Conservation (phyloP, 2,329 filamentous ascomycete species). For the Clonostachys solani region DNA sequence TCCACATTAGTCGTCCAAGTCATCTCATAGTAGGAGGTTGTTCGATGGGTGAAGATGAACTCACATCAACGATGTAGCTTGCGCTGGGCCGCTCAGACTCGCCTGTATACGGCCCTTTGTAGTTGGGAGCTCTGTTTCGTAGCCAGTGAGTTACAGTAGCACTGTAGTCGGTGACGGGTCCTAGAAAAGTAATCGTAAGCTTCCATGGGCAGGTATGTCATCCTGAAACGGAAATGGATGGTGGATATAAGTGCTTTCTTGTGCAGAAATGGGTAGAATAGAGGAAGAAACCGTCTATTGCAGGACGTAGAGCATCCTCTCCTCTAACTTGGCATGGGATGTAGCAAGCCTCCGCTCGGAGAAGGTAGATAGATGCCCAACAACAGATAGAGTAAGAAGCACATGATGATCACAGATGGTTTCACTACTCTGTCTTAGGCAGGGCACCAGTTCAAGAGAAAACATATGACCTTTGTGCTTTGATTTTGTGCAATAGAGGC, state of each 20-base stretch:
- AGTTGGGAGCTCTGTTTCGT: slow-evolving; percentile 66
- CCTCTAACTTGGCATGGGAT: no score
- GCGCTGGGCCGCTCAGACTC: slow-evolving; percentile 81
- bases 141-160: slow-evolving; percentile 90
- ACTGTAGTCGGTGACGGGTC: slow-evolving; percentile 89
- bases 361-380: no score
- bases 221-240: no score
- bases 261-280: no score
- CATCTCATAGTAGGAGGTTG: background rate
- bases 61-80: slow-evolving; percentile 86
- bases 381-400: no score
- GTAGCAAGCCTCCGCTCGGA: no score
- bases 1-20: background rate
- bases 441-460: no score
- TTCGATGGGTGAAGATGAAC: slow-evolving; percentile 18
- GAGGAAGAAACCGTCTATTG: no score
- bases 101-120: slow-evolving; percentile 65
- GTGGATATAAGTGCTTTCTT: no score
- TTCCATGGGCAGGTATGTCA: background rate
- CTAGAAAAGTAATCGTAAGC: slow-evolving; percentile 35
- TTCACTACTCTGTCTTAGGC: no score
- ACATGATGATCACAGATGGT: no score
- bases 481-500: background rate
- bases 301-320: no score
- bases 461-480: background rate